phyloP scores from a whole-genome alignment of 73 alveolate species.

The Paramecium caudatum region DNA sequence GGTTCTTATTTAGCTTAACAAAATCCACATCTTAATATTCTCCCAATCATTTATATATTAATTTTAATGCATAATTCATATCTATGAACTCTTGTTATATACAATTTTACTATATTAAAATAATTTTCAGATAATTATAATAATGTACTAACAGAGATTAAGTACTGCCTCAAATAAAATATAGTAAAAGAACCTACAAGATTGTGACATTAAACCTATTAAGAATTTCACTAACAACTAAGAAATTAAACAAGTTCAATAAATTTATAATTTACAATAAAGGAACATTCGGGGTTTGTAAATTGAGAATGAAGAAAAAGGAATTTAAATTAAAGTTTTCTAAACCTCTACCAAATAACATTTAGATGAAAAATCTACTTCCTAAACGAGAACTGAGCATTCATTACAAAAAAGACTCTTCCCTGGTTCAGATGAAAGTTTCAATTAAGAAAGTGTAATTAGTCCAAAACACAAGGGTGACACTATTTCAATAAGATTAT shows the following conservation, averaged over 20 bases:
- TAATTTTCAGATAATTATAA: conserved; percentile 26
- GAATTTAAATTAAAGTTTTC: conserved; percentile 35
- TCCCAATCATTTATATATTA: not conserved
- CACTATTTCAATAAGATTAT: not conserved
- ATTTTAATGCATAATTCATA: not conserved
- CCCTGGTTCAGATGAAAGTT: not conserved
- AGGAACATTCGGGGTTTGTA: conserved; percentile 2
- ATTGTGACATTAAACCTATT: not conserved
- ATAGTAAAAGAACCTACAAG: not conserved
- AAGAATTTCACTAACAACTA: not conserved
- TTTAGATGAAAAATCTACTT: conserved; percentile 17
- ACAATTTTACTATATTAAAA: conserved; percentile 11
- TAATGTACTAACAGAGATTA: conserved; percentile 46
- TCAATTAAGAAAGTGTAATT: not conserved
- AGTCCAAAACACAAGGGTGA: conserved; percentile 36
- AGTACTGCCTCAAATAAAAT: conserved; percentile 9
- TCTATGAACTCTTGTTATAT: too few species aligned
- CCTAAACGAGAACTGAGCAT: conserved; percentile 9
- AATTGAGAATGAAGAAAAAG: conserved; percentile 3
- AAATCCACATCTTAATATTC: not conserved
- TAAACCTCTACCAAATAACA: conserved; percentile 40
- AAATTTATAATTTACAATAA: conserved; percentile 15
- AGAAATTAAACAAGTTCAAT: not conserved
- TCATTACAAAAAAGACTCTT: conserved; percentile 17
- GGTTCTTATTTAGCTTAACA: not conserved